Evolutionary conservation across 208 protist genomes (phyloP).

Genomic region (Leptomonas pyrrhocoris): DNA sequence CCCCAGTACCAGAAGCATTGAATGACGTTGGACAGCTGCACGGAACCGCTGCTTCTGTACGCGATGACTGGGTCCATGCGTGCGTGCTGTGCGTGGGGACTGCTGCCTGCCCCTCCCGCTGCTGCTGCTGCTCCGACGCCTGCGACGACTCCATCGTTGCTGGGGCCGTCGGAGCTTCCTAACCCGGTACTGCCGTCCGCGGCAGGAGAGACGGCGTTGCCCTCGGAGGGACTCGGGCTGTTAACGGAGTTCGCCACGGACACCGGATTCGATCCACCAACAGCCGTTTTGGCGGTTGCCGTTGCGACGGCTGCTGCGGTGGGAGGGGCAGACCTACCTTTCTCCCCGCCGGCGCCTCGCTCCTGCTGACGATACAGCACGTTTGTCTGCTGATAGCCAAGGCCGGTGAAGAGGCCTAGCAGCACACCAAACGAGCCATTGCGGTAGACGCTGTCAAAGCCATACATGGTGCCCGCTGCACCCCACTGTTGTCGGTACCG

Average conservation of each 20-base stretch:
- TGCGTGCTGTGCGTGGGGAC: background rate
- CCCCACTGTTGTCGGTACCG: conserved; percentile 3
- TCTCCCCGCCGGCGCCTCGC: background rate
- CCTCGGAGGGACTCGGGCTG: conserved; percentile 8
- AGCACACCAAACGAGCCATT: conserved; percentile 47
- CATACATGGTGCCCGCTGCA: conserved; percentile 40
- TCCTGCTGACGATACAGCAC: conserved; percentile 20
- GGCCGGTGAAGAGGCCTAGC: conserved; percentile 41
- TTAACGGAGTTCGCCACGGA: background rate
- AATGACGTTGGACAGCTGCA: conserved; percentile 28
- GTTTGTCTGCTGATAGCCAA: conserved; percentile 35
- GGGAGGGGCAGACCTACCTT: too few species aligned
- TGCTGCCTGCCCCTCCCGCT: background rate
- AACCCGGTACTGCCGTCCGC: background rate
- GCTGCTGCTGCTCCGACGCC: background rate
- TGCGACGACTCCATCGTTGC: background rate
- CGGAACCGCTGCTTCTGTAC: conserved; percentile 10
- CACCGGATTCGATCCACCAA: background rate
- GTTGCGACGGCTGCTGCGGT: background rate
- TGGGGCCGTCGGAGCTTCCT: background rate
- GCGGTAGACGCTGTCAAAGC: conserved; percentile 38
- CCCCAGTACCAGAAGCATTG: conserved; percentile 41
- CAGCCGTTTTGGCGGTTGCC: background rate
- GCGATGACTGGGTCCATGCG: conserved; percentile 9
- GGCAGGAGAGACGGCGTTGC: background rate